phyloP scores from a whole-genome alignment of 495 filamentous ascomycete genomes.

The Lophiostoma macrostomum region DNA sequence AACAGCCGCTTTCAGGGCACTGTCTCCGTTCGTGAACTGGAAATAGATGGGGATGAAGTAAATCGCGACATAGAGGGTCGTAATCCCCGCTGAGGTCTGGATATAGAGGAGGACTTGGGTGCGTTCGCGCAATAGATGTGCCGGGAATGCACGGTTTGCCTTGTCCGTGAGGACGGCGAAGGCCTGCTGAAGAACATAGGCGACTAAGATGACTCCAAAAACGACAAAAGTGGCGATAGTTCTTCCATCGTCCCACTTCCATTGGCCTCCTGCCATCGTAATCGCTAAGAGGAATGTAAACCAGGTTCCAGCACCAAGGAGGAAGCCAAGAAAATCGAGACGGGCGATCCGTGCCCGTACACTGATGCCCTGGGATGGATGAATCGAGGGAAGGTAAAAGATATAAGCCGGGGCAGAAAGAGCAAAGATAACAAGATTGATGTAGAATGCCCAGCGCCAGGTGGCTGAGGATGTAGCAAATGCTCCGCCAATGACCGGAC shows the following conservation, averaged over 20 bases:
- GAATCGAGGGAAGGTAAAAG: slow-evolving; percentile 6
- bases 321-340: slow-evolving; percentile 7
- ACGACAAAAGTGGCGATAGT: slow-evolving; percentile 56
- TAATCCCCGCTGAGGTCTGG: slow-evolving; percentile 39
- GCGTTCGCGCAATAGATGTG: slow-evolving; percentile 48
- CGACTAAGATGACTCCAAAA: slow-evolving; percentile 52
- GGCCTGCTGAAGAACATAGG: slow-evolving; percentile 51
- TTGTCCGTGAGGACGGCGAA: slow-evolving; percentile 52
- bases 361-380: not conserved
- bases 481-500: slow-evolving; percentile 25
- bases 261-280: slow-evolving; percentile 53
- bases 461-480: slow-evolving; percentile 10
- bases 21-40: slow-evolving; percentile 54
- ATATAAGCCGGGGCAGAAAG: slow-evolving; percentile 7
- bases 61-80: slow-evolving; percentile 43
- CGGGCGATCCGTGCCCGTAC: not conserved
- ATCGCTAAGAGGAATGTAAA: slow-evolving; percentile 10
- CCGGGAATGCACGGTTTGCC: slow-evolving; percentile 52
- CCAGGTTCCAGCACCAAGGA: slow-evolving; percentile 5
- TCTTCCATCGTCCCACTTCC: slow-evolving; percentile 49
- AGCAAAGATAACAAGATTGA: slow-evolving; percentile 16
- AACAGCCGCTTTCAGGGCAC: slow-evolving; percentile 51
- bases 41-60: slow-evolving; percentile 48
- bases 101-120: slow-evolving; percentile 50
- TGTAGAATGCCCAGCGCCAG: slow-evolving; percentile 33